Evolutionary conservation across 352 stramenopile genomes (phyloP).

Genomic region (Pythium brachiatum): DNA sequence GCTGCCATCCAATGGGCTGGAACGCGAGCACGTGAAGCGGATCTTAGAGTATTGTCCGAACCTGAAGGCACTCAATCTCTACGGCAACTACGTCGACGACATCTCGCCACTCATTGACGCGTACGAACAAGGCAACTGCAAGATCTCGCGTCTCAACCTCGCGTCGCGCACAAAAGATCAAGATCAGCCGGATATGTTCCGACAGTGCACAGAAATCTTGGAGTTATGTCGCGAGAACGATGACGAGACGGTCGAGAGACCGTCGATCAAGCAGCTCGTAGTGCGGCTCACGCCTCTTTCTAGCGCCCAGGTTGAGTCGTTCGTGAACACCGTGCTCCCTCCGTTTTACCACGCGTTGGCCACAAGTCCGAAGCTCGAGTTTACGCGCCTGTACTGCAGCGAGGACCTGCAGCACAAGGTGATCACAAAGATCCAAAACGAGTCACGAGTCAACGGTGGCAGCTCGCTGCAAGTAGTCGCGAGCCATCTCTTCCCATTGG

Average conservation of each 20-base stretch:
- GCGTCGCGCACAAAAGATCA: too few species aligned
- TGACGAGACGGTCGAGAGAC: too few species aligned
- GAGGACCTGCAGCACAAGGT: too few species aligned
- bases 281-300: constrained; percentile 5
- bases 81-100: constrained; percentile 6
- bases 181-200: not conserved
- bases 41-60: constrained; percentile 11
- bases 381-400: too few species aligned
- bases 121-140: not conserved
- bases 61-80: constrained; percentile 8
- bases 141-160: constrained; percentile 7
- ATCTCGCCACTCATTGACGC: constrained; percentile 1
- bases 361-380: too few species aligned
- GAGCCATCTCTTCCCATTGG: too few species aligned
- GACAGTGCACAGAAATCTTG: not conserved
- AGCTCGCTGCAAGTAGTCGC: too few species aligned
- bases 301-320: too few species aligned
- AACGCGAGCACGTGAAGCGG: not conserved
- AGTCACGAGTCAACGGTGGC: too few species aligned
- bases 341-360: too few species aligned
- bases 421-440: too few species aligned
- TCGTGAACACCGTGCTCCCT: too few species aligned
- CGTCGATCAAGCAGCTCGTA: not conserved
- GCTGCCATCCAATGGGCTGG: not conserved
- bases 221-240: not conserved